Percentiles rank a stretch among this genome's conserved stretches.
Evolutionary conservation across 768 basidiomycete species (phyloP).

Genomic region (Tulasnella sp.): DNA sequence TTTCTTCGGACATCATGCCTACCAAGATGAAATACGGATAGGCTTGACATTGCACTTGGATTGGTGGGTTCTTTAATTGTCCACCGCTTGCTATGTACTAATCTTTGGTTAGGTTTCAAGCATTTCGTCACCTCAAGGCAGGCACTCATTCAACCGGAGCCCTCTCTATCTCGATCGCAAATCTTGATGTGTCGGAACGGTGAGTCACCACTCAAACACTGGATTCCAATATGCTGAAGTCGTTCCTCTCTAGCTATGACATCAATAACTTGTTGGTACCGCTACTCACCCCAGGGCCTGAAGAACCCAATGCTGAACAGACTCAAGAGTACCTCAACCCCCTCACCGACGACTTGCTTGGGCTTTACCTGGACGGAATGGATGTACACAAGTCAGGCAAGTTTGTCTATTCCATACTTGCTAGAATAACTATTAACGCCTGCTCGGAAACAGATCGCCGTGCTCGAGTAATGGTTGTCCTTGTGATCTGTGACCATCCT

Average conservation of each 20-base stretch:
- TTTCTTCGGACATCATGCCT: neutral
- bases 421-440: neutral
- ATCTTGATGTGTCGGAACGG: neutral
- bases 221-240: neutral
- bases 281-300: conserved; percentile 24
- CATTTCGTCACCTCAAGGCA: neutral
- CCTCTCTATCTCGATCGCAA: conserved; percentile 6
- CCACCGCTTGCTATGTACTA: neutral
- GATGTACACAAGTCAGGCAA: conserved; percentile 19
- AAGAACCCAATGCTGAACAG: conserved; percentile 24
- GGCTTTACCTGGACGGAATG: conserved; percentile 24
- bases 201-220: neutral
- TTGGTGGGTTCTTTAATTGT: neutral
- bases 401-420: conserved; percentile 18
- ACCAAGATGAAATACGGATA: neutral
- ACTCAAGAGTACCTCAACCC: conserved; percentile 23
- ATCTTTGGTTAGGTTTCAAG: neutral
- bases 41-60: neutral
- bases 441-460: too few relatives aligned
- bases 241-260: neutral
- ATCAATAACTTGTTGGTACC: conserved; percentile 20
- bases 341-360: conserved; percentile 25
- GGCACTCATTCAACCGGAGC: neutral
- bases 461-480: conserved; percentile 21
- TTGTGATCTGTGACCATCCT: conserved; percentile 26